A percentile compares a stretch with the other conserved stretches of the same genome.
Conservation (phyloP, 73 alveolate genomes). For the Paramecium primaurelia region DNA sequence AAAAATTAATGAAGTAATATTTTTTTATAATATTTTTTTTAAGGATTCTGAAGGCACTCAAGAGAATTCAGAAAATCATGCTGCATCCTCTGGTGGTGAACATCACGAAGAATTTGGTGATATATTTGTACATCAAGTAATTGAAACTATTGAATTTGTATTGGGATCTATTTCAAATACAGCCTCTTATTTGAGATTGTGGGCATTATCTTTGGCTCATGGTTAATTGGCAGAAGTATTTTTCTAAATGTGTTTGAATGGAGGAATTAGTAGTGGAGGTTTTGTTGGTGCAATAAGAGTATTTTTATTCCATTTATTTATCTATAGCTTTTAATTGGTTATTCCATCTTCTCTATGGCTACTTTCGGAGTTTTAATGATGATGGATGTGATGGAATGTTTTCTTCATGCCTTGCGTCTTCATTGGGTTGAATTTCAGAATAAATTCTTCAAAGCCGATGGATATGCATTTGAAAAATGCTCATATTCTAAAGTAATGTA, state of each 20-base stretch:
- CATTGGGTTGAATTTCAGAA: constrained; percentile 99
- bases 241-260: constrained; percentile 84
- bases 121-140: constrained; percentile 89
- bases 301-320: neutral
- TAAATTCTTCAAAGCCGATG: constrained; percentile 96
- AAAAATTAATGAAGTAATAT: neutral
- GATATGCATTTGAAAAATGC: constrained; percentile 86
- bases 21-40: neutral
- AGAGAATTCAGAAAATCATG: neutral
- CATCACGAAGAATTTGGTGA: constrained; percentile 81
- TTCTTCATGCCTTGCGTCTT: constrained; percentile 95
- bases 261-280: constrained; percentile 64
- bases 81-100: constrained; percentile 44
- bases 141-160: constrained; percentile 97
- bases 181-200: constrained; percentile 96
- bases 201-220: constrained; percentile 99
- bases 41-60: constrained; percentile 23
- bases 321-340: constrained; percentile 70
- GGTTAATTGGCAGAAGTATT: constrained; percentile 94
- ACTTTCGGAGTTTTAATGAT: constrained; percentile 92
- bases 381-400: constrained; percentile 98
- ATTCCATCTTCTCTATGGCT: constrained; percentile 78
- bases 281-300: constrained; percentile 1
- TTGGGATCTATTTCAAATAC: constrained; percentile 97
- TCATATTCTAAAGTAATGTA: constrained; percentile 70